phyloP scores from a whole-genome alignment of 768 basidiomycete genomes.

The Grammothele lineata region DNA sequence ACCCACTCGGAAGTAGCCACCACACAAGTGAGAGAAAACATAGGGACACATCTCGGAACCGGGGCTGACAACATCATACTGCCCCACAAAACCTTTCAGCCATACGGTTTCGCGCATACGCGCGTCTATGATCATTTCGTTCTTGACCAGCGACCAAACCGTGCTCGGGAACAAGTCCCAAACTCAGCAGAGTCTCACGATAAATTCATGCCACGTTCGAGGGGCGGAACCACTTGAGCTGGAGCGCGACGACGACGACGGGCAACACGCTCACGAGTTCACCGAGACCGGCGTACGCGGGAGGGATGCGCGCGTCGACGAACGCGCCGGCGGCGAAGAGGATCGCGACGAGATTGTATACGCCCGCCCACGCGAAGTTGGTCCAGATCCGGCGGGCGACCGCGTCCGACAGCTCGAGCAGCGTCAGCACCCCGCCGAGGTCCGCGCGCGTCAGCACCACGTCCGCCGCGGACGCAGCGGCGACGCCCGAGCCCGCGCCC shows the following conservation, averaged over 20 bases:
- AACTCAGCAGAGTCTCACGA: no score
- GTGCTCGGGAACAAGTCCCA: no score
- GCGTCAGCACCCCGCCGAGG: constrained; percentile 31
- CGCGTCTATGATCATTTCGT: no score
- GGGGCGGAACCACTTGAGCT: constrained; percentile 27
- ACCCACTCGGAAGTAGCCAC: no score
- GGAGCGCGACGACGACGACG: constrained; percentile 34
- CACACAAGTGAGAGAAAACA: no score
- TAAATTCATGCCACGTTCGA: no score
- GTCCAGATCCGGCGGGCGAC: constrained; percentile 31
- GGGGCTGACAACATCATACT: no score
- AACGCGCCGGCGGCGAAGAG: constrained; percentile 49
- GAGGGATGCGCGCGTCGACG: constrained; percentile 33
- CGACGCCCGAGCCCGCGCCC: constrained; percentile 33
- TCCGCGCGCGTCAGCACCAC: constrained; percentile 38
- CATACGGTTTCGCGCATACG: no score
- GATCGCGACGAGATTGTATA: constrained; percentile 44
- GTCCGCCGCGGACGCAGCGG: constrained; percentile 41
- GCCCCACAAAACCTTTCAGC: no score
- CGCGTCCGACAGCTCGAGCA: constrained; percentile 34
- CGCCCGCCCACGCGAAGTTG: constrained; percentile 35
- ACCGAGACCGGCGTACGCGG: constrained; percentile 40
- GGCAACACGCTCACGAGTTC: constrained; percentile 40
- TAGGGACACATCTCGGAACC: no score
- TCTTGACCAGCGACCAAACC: no score